phyloP scores from a whole-genome alignment of 306 rosid genomes.

The Quercus rubra region DNA sequence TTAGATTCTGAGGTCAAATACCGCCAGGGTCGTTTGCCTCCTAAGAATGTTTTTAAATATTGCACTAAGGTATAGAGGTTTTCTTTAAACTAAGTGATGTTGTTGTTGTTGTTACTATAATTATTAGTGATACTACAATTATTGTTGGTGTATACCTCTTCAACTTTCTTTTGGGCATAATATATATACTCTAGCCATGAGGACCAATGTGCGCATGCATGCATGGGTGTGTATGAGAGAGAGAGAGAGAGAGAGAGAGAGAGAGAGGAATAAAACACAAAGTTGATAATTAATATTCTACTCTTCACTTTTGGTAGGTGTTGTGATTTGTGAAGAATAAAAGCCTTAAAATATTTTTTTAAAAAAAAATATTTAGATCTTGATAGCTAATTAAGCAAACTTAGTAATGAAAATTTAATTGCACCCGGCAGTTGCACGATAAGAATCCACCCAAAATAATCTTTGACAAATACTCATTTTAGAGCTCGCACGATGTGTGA shows the following conservation, averaged over 20 bases:
- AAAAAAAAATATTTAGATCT: neutral
- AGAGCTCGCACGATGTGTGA: too few relatives aligned
- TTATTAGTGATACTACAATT: neutral
- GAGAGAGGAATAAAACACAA: neutral
- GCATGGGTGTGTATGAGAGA: neutral
- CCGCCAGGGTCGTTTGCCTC: neutral
- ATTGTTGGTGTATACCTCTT: neutral
- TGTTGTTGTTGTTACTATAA: neutral
- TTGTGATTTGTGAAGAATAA: neutral
- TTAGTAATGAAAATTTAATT: neutral
- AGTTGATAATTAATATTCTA: neutral
- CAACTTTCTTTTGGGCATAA: neutral
- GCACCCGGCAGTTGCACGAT: neutral
- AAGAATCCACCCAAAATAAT: neutral
- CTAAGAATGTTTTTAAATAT: neutral
- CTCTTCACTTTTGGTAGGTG: neutral
- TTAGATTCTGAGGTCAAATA: neutral
- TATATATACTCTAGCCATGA: too few relatives aligned
- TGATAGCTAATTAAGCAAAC: neutral
- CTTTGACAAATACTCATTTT: neutral
- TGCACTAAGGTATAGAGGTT: neutral
- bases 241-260: neutral
- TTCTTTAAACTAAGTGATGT: neutral
- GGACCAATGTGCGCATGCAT: neutral
- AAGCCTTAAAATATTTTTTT: neutral